Base-by-base conservation (phyloP, 495 filamentous ascomycete species). In the Penicilliopsis zonata region DNA sequence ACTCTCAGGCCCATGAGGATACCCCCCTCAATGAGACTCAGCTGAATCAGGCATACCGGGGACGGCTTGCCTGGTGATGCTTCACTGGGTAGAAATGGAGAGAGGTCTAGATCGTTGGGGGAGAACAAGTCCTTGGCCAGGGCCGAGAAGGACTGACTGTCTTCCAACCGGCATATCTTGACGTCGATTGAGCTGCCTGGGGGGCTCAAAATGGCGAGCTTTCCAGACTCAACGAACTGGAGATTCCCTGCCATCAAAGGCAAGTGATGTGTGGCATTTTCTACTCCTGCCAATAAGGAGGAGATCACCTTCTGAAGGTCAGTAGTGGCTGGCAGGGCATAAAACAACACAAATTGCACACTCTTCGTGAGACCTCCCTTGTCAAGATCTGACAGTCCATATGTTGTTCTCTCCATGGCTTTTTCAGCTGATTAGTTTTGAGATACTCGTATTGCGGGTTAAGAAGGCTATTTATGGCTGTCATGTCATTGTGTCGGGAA, bases 161-260 rank as follows among this genome's bases (percentile, higher is more conserved):
- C 23, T 2, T 24, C 12, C 22, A 49, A 46, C 21, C 20, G 35
- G n/a, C 29, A 40, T 14, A 43, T 16, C 4, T 30, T 36, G 34
- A 46, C 14, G 32, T 42, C 13, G 2, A 46, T 22, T 13, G 34
- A 21, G 21, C 22, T 31, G 15, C 32, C 38, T 20, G 35, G 33
- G 6, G 35, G 14, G 5, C 28, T 35, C 21, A 38, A 8, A 13
- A 46, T 42, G 28, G 23, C 42, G 5, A 33, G 40, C 24, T 52
- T 44, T 9, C 45, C 49, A 6, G n/a, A n/a, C n/a, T 36, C 16
- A 6, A 42, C 28, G 15, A 44, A 30, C 16, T 42, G 26, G 12
- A 52, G 10, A 15, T 29, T 30, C 8, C 49, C 49, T 28, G 45
- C 38, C 40, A 52, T 42, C 13, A 52, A 44, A 2, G 49, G 45